Evolutionary conservation across 306 rosid species (phyloP).

Genomic region (Canavalia gladiata): DNA sequence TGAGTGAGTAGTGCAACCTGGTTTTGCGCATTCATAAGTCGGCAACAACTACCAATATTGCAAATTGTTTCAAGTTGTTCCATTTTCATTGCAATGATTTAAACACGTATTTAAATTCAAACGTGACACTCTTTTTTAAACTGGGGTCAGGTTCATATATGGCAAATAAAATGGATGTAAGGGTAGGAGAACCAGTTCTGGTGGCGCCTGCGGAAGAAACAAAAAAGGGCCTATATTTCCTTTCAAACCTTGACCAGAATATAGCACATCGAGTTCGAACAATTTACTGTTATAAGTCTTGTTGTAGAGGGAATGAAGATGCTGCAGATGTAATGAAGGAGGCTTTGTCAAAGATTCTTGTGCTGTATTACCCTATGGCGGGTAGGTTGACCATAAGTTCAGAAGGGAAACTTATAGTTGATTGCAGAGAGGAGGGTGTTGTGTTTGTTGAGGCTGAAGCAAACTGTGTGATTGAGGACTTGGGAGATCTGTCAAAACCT

Average conservation of each 20-base stretch:
- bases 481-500: not conserved
- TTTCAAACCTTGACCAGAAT: constrained; percentile 20
- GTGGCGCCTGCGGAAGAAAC: constrained; percentile 12
- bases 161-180: not conserved
- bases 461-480: not conserved
- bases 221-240: not conserved
- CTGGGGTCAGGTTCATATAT: not conserved
- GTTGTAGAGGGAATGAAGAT: not conserved
- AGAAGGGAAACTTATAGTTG: not conserved
- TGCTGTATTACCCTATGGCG: constrained; percentile 14
- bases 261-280: constrained; percentile 8
- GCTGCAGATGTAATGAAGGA: not conserved
- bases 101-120: not conserved
- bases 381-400: not conserved
- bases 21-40: not conserved
- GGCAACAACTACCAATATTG: not conserved
- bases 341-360: constrained; percentile 3
- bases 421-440: constrained; percentile 11
- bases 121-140: not conserved
- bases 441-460: constrained; percentile 33
- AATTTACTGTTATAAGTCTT: not conserved
- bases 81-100: not conserved
- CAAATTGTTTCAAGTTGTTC: not conserved
- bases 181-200: not conserved
- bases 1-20: not conserved